Base-by-base conservation (phyloP, 140 eudicot species). In the Flaveria floridana region DNA sequence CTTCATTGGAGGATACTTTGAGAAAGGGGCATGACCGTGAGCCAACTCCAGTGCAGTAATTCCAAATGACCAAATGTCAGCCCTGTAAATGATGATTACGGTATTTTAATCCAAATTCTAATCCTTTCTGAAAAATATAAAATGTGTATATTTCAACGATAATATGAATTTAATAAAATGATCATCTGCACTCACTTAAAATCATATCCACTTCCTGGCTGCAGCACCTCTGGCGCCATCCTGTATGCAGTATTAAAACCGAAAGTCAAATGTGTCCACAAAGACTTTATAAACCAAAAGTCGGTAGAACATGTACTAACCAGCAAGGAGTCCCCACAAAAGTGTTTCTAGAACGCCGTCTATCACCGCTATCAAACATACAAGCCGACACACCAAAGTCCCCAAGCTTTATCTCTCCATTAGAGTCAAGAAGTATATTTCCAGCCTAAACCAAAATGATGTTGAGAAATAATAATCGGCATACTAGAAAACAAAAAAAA, bases 211-310 rank as follows among this genome's bases (percentile, higher is more conserved):
- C 89, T 83, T 76, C 92, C 95, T 50, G 97, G 99, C 84, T 95
- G 99, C 90, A 95, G 74, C 51, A 95, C 99, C 84, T 95, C 99
- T 73, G 99, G 99, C 11, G 99, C 99, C 99, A 95, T 95, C 99
- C 99, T 95, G 80, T 15, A 76, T 64, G 37, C 42, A 46, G 74
- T 66, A 70, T 52, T 2, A 70, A 74, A 62, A 46, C 21, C 53
- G 14, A 9, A 53, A 65, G 14, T 56, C 21, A 51, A 2, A 65
- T 47, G 25, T 53, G 39, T 30, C 78, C 20, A n/a, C 6, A 37
- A 62, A 71, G 12, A 68, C 16, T 4, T 26, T 28, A 41, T 53
- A 37, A 65, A 50, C 50, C 37, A 44, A 39, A 46, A 25, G 30
- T 19, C 13, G 12, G 48, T 72, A 44, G 39, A 65, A 7, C 39